A percentile compares a stretch with the other conserved stretches of the same genome.
Evolutionary conservation across 345 rosid genomes (phyloP).

Genomic region (Psidium guajava): DNA sequence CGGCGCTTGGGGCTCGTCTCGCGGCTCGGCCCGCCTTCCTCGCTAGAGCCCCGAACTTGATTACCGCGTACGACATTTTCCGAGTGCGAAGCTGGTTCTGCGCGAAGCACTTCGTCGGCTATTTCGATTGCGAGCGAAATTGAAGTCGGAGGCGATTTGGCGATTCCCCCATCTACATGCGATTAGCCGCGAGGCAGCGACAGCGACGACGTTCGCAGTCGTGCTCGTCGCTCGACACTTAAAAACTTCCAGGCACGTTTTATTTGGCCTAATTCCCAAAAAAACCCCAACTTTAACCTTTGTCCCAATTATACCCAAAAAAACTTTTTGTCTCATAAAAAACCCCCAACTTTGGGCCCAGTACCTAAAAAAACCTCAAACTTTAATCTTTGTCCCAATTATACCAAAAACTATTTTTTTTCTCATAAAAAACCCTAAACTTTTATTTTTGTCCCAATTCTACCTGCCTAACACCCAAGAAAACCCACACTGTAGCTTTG

Average conservation of each 20-base stretch:
- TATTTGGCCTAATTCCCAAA: no score
- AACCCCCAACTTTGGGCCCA: no score
- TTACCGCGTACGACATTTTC: not conserved
- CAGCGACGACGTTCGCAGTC: not conserved
- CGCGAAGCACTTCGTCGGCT: not conserved
- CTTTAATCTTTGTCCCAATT: no score
- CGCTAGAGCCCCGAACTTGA: not conserved
- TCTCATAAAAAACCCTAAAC: no score
- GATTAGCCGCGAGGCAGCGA: not conserved
- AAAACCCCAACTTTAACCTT: no score
- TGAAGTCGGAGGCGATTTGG: not conserved
- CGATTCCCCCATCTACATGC: not conserved
- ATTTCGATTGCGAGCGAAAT: not conserved
- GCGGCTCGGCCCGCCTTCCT: not conserved
- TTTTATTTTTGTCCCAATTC: no score
- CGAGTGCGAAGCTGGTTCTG: not conserved
- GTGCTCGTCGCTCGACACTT: not conserved
- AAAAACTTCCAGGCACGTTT: not conserved
- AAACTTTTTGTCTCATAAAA: no score
- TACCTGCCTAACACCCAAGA: no score
- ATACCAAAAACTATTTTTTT: no score
- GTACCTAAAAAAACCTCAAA: no score
- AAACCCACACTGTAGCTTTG: no score
- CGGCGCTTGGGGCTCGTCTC: not conserved
- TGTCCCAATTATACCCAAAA: no score